These are phyloP conservation scores for Lactarius evosmus DNA, from an alignment of 768 basidiomycete species.

Conservation along the genomic window DNA sequence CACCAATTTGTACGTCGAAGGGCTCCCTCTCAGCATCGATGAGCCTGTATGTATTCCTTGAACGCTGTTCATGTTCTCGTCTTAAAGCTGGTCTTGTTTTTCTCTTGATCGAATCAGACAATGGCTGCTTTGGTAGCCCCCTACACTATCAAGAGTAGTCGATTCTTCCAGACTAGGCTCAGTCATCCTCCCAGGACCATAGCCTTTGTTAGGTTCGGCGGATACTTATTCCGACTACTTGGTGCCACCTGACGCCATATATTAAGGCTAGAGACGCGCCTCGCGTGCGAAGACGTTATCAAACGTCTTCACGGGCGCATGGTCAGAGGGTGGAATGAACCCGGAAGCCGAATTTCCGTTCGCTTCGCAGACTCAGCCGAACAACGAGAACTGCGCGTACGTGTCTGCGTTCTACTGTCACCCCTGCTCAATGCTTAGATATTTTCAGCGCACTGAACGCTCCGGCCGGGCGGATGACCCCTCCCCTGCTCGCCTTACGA, in stretches of 20 bases:
- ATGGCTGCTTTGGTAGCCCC: constrained; percentile 65
- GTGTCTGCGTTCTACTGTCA: constrained; percentile 32
- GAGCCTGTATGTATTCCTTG: constrained; percentile 46
- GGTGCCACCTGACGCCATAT: constrained; percentile 4
- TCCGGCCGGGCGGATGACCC: constrained; percentile 56
- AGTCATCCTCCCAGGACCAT: constrained; percentile 77
- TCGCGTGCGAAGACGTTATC: constrained; percentile 72
- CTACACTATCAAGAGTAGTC: constrained; percentile 66
- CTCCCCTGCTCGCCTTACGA: constrained; percentile 63
- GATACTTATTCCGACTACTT: not conserved
- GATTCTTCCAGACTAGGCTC: constrained; percentile 77
- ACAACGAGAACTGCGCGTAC: constrained; percentile 70
- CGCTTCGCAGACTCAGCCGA: constrained; percentile 77
- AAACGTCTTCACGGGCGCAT: constrained; percentile 76
- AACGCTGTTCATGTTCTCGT: not conserved
- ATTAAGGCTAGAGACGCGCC: constrained; percentile 62
- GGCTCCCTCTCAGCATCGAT: constrained; percentile 69
- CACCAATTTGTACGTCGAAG: constrained; percentile 82
- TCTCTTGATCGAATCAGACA: constrained; percentile 41
- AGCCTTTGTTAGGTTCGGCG: constrained; percentile 69
- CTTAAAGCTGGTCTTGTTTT: not conserved
- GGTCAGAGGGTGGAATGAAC: constrained; percentile 76
- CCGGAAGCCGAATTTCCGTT: constrained; percentile 73
- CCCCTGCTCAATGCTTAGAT: constrained; percentile 9
- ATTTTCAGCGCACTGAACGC: constrained; percentile 59